A percentile compares a stretch with the other conserved stretches of the same genome.
Conservation (phyloP, 2,329 filamentous ascomycete genomes). For the Exophiala sp. region DNA sequence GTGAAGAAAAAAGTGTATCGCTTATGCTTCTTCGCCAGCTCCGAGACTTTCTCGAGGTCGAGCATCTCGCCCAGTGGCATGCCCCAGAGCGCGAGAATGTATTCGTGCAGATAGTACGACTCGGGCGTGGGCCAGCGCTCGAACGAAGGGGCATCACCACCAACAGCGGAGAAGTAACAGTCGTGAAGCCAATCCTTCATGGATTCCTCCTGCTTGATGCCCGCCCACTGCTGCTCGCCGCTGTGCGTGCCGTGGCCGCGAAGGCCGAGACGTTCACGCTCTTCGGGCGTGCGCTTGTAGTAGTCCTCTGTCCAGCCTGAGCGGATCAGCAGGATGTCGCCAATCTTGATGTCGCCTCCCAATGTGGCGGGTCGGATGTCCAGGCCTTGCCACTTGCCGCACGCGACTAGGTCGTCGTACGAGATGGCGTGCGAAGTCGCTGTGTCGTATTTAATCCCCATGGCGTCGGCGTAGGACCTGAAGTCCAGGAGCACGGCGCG, state of each 20-base stretch:
- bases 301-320: slow-evolving; percentile 62
- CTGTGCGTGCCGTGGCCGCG: slow-evolving; percentile 35
- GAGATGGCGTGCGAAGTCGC: slow-evolving; percentile 54
- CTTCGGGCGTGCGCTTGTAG: slow-evolving; percentile 41
- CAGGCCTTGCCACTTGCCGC: slow-evolving; percentile 58
- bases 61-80: slow-evolving; percentile 47
- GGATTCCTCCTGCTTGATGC: slow-evolving; percentile 52
- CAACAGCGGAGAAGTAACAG: slow-evolving; percentile 63
- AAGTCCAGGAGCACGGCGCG: slow-evolving; percentile 44
- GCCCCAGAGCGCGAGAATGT: slow-evolving; percentile 43
- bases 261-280: slow-evolving; percentile 33
- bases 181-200: slow-evolving; percentile 67
- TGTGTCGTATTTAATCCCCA: slow-evolving; percentile 51
- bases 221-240: slow-evolving; percentile 43
- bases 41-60: slow-evolving; percentile 39
- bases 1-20: slow-evolving; percentile 43
- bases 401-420: slow-evolving; percentile 53
- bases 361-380: slow-evolving; percentile 56
- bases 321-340: slow-evolving; percentile 65
- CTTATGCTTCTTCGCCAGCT: slow-evolving; percentile 35
- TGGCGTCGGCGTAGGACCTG: slow-evolving; percentile 46
- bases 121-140: slow-evolving; percentile 58
- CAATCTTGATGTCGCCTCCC: slow-evolving; percentile 55
- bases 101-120: slow-evolving; percentile 38
- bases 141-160: slow-evolving; percentile 61